Evolutionary conservation across 2,329 filamentous ascomycete genomes (phyloP).

Genomic region (Magnaporthales sp.): DNA sequence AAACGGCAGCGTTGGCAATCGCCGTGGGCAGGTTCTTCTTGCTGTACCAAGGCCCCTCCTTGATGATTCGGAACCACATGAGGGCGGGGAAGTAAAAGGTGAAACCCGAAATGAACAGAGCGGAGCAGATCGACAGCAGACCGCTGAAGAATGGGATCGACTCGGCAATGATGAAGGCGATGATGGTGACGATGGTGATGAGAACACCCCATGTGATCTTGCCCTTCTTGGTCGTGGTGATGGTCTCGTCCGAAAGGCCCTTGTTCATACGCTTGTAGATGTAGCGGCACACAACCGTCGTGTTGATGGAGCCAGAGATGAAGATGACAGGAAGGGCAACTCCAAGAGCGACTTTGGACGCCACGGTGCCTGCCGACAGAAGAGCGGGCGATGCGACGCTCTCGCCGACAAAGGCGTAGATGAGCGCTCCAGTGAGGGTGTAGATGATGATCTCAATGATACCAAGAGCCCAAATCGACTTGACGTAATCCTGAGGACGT

Average conservation of each 20-base stretch:
- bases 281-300: slow-evolving; percentile 35
- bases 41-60: slow-evolving; percentile 19
- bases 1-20: slow-evolving; percentile 4
- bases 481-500: slow-evolving; percentile 34
- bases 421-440: slow-evolving; percentile 54
- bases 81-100: slow-evolving; percentile 24
- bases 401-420: slow-evolving; percentile 61
- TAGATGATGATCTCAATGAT: slow-evolving; percentile 56
- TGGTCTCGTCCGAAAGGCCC: slow-evolving; percentile 23
- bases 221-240: slow-evolving; percentile 37
- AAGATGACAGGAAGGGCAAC: slow-evolving; percentile 65
- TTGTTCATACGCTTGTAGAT: slow-evolving; percentile 24
- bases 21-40: slow-evolving; percentile 13
- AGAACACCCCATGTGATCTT: slow-evolving; percentile 48
- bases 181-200: slow-evolving; percentile 46
- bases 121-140: slow-evolving; percentile 46
- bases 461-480: slow-evolving; percentile 54
- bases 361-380: slow-evolving; percentile 47
- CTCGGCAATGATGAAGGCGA: slow-evolving; percentile 64
- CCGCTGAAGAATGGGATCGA: slow-evolving; percentile 66
- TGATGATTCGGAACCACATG: slow-evolving; percentile 24
- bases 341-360: slow-evolving; percentile 62
- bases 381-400: slow-evolving; percentile 59
- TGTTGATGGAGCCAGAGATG: slow-evolving; percentile 65
- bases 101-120: slow-evolving; percentile 42